These are phyloP conservation scores for Penicillium decumbens DNA, from an alignment of 2,329 filamentous ascomycete genomes.

Conservation along the genomic window DNA sequence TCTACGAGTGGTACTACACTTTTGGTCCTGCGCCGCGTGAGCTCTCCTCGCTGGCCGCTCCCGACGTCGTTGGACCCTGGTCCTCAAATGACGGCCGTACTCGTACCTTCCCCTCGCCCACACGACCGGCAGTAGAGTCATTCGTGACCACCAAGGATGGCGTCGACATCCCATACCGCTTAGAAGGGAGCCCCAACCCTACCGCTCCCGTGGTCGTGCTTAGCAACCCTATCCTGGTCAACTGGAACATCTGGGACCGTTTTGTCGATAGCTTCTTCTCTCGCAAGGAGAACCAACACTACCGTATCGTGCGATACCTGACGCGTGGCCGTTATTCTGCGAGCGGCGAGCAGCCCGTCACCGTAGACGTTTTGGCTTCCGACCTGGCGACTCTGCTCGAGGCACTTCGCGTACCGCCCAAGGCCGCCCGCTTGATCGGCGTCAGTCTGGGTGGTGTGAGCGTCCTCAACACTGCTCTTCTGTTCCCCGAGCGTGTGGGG, in stretches of 20 bases:
- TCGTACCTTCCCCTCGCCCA: constrained; percentile 45
- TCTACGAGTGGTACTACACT: constrained; percentile 70
- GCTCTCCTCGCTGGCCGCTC: constrained; percentile 52
- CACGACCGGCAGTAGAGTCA: constrained; percentile 58
- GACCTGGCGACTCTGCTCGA: constrained; percentile 65
- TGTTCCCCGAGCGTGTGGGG: constrained; percentile 55
- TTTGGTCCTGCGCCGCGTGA: constrained; percentile 73
- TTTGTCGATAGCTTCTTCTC: constrained; percentile 59
- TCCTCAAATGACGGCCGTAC: constrained; percentile 54
- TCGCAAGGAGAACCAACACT: constrained; percentile 52
- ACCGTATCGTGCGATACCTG: constrained; percentile 73
- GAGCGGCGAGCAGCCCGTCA: constrained; percentile 45
- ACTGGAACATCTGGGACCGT: constrained; percentile 74
- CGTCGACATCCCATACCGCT: constrained; percentile 64
- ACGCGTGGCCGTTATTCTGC: constrained; percentile 61
- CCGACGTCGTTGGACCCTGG: constrained; percentile 49
- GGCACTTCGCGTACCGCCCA: constrained; percentile 60
- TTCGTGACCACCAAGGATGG: constrained; percentile 65
- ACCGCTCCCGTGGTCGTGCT: constrained; percentile 69
- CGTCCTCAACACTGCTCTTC: constrained; percentile 66
- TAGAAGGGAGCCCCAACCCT: constrained; percentile 66
- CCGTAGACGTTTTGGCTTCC: constrained; percentile 61
- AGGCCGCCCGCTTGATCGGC: constrained; percentile 64
- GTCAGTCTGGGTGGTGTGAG: constrained; percentile 80
- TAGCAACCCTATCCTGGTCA: constrained; percentile 74